These are phyloP conservation scores for Hortiboletus flavorubellus DNA, from an alignment of 768 basidiomycete species.

Conservation along the genomic window DNA sequence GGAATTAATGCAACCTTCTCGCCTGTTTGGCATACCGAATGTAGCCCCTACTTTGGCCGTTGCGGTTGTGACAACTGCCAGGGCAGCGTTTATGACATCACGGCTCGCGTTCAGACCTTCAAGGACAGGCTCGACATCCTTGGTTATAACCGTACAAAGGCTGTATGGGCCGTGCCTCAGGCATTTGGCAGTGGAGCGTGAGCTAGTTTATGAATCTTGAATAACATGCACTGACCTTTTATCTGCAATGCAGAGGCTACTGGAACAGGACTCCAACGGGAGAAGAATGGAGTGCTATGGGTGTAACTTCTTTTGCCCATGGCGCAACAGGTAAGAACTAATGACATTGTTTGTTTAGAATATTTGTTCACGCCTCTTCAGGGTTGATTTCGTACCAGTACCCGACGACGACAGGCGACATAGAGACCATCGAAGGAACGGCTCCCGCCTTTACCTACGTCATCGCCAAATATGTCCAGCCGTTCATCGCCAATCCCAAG, in stretches of 20 bases:
- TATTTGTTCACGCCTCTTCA: conserved; percentile 1
- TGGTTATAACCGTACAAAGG: conserved; percentile 57
- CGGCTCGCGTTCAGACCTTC: conserved; percentile 62
- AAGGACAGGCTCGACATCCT: conserved; percentile 53
- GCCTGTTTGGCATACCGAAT: conserved; percentile 54
- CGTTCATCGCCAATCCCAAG: conserved; percentile 16
- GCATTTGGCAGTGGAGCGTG: conserved; percentile 55
- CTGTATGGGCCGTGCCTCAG: conserved; percentile 77
- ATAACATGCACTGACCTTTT: not conserved
- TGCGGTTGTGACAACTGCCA: conserved; percentile 73
- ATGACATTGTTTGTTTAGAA: not conserved
- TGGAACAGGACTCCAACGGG: conserved; percentile 30
- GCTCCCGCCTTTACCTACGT: conserved; percentile 2
- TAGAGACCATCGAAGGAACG: conserved; percentile 24
- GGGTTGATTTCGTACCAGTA: conserved; percentile 29
- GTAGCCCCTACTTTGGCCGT: conserved; percentile 63
- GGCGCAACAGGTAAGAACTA: conserved; percentile 21
- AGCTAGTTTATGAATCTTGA: not conserved
- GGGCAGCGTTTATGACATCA: conserved; percentile 65
- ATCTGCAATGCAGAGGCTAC: conserved; percentile 13
- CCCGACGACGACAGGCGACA: conserved; percentile 19
- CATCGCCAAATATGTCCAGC: conserved; percentile 6
- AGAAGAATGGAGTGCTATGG: conserved; percentile 25
- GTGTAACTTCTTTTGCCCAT: conserved; percentile 23
- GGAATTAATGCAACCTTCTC: conserved; percentile 64